Evolutionary conservation across 2,329 filamentous ascomycete genomes (phyloP).

Genomic region (Fusarium oligoseptatum): DNA sequence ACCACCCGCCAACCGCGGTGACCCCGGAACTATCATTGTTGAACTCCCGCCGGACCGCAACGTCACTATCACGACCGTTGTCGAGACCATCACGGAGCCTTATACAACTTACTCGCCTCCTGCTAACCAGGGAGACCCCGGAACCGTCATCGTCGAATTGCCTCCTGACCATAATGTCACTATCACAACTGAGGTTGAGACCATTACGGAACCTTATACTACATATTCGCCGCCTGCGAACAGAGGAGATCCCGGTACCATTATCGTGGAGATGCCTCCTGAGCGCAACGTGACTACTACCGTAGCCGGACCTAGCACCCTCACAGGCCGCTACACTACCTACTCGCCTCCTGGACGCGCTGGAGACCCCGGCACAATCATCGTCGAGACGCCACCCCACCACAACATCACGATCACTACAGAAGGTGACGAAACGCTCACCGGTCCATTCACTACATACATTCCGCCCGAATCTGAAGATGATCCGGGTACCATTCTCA

Average conservation of each 20-base stretch:
- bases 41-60: slow-evolving; percentile 16
- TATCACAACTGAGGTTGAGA: neutral
- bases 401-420: slow-evolving; percentile 24
- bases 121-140: slow-evolving; percentile 9
- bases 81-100: slow-evolving; percentile 2
- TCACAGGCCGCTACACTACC: slow-evolving; percentile 5
- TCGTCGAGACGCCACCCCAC: slow-evolving; percentile 3
- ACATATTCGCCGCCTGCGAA: slow-evolving; percentile 4
- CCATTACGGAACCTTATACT: slow-evolving; percentile 10
- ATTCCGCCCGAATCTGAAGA: slow-evolving; percentile 10
- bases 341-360: neutral
- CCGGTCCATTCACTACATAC: slow-evolving; percentile 24
- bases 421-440: slow-evolving; percentile 19
- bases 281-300: slow-evolving; percentile 16
- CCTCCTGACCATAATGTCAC: slow-evolving; percentile 10
- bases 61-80: slow-evolving; percentile 9
- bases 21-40: slow-evolving; percentile 19
- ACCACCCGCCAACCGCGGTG: neutral
- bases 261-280: slow-evolving; percentile 20
- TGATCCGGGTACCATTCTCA: slow-evolving; percentile 26
- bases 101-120: slow-evolving; percentile 17
- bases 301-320: neutral
- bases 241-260: slow-evolving; percentile 21
- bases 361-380: slow-evolving; percentile 20
- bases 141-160: slow-evolving; percentile 13